Conservation (phyloP, 1,284 basidiomycete genomes). For the Peniophora sp. region DNA sequence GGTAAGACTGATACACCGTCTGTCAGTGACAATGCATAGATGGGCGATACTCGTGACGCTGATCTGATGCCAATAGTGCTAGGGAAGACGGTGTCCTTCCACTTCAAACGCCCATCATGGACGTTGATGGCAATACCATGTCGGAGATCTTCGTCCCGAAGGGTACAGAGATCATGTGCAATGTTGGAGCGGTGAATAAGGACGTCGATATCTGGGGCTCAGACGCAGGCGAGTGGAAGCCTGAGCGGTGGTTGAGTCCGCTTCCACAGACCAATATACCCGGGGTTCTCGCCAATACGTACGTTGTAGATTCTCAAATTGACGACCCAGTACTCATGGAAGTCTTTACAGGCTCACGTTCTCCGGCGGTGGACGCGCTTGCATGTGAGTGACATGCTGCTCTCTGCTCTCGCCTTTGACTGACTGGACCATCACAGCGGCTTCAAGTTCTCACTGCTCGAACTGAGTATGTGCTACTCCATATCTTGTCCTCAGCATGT, state of each 20-base stretch:
- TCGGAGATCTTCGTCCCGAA: neutral
- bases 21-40: neutral
- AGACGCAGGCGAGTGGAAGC: conserved; percentile 19
- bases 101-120: conserved; percentile 10
- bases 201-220: conserved; percentile 14
- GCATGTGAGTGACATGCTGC: neutral
- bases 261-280: conserved; percentile 3
- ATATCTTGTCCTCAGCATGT: neutral
- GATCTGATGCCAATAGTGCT: neutral
- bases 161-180: conserved; percentile 9
- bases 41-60: neutral
- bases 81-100: conserved; percentile 12
- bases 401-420: neutral
- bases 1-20: neutral
- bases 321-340: neutral
- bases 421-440: neutral
- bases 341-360: conserved; percentile 4
- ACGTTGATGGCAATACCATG: conserved; percentile 8
- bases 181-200: conserved; percentile 13
- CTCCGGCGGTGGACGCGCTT: conserved; percentile 2
- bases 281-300: conserved; percentile 4
- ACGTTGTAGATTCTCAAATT: neutral
- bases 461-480: conserved; percentile 5
- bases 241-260: conserved; percentile 16
- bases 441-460: conserved; percentile 7